Evolutionary conservation across 1,284 basidiomycete genomes (phyloP).

Genomic region (Volvariella volvacea): DNA sequence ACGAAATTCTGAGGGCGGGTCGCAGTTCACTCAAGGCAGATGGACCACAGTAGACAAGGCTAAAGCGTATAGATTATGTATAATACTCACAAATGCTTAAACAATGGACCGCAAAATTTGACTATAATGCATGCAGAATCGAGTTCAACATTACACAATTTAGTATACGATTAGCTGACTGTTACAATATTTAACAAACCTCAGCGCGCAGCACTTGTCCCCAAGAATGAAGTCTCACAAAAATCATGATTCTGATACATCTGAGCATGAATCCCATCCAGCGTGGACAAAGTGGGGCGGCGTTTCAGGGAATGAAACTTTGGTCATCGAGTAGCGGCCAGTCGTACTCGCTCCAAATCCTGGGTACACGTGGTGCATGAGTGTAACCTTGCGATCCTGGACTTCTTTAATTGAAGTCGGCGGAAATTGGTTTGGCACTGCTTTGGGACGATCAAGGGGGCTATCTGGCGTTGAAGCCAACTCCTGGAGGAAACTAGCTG

Average conservation of each 20-base stretch:
- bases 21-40: conserved; percentile 84
- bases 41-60: conserved; percentile 49
- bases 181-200: background rate
- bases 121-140: background rate
- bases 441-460: too few relatives aligned
- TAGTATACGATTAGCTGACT: too few relatives aligned
- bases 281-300: conserved; percentile 45
- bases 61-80: conserved; percentile 6
- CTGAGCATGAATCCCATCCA: conserved; percentile 55
- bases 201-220: background rate
- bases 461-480: too few relatives aligned
- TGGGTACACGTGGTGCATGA: too few relatives aligned
- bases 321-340: conserved; percentile 23
- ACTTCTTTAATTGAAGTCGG: too few relatives aligned
- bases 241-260: conserved; percentile 21
- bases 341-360: too few relatives aligned
- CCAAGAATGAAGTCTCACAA: background rate
- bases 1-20: conserved; percentile 93
- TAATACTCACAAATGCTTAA: conserved; percentile 2
- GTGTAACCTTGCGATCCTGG: too few relatives aligned
- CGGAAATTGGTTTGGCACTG: too few relatives aligned
- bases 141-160: background rate
- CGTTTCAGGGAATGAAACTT: conserved; percentile 19
- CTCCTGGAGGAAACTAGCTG: too few relatives aligned
- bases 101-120: background rate